Base-by-base conservation (phyloP, 768 basidiomycete genomes). In the Clitopilus hobsonii region DNA sequence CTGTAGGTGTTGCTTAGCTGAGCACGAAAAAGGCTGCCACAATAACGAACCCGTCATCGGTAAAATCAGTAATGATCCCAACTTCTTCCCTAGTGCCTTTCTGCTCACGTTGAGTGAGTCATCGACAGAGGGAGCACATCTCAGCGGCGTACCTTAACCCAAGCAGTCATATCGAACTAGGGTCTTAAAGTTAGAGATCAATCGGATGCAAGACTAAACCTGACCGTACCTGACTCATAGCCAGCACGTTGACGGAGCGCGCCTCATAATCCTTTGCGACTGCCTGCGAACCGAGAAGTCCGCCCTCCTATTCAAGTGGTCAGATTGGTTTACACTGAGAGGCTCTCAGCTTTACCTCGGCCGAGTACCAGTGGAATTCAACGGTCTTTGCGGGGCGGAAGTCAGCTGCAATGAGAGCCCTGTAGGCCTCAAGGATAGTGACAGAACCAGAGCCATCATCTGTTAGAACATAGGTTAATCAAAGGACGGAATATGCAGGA, bases 101-200 rank as follows among this genome's bases (percentile, higher is more conserved):
- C 79, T 87, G 56, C 28, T n/a, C n/a, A n/a, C n/a, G n/a, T n/a
- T n/a, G n/a, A n/a, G n/a, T n/a, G n/a, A n/a, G n/a, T n/a, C n/a
- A n/a, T n/a, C n/a, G n/a, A n/a, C n/a, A n/a, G n/a, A n/a, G n/a
- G n/a, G n/a, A n/a, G n/a, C n/a, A n/a, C n/a, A n/a, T n/a, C n/a
- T n/a, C n/a, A n/a, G n/a, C n/a, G n/a, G n/a, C n/a, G n/a, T 77
- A 75, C 82, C 80, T 93, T 93, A 57, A 96, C 90, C 93, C 93
- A 97, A 54, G 91, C 91, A 20, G 91, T 94, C 91, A 93, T 93
- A 67, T 93, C 91, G 64, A 88, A 90, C 89, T 91, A 61, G 18
- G 18, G 41, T 18, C 23, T 49, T 54, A 30, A 28, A 54, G 55
- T 53, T 50, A 52, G 55, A 55, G 53, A 54, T 49, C 23, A 38